phyloP scores from a whole-genome alignment of 495 filamentous ascomycete species.

The Penicillium dipodomyicola region DNA sequence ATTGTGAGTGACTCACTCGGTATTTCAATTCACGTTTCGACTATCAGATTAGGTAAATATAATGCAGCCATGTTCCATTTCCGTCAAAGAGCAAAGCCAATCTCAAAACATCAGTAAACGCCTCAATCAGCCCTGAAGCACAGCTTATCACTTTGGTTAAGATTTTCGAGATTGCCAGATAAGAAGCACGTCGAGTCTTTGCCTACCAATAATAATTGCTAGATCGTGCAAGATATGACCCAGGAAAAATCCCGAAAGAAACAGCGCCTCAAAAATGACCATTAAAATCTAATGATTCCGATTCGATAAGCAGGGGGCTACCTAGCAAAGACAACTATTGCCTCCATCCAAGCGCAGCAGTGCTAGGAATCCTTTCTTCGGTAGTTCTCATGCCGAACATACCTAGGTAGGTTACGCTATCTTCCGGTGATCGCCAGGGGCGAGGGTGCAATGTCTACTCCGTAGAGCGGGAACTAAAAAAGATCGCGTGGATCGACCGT shows the following conservation, averaged over 20 bases:
- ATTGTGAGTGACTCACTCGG: neutral
- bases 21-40: neutral
- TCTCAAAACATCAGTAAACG: neutral
- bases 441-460: neutral
- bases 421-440: slow-evolving; percentile 14
- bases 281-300: too few relatives aligned
- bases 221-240: neutral
- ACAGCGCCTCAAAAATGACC: neutral
- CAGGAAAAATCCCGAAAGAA: neutral
- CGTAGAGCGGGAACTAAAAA: slow-evolving; percentile 12
- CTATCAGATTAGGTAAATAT: neutral
- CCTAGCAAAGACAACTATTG: neutral
- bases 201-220: neutral
- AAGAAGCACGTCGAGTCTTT: neutral
- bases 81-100: neutral
- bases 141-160: neutral
- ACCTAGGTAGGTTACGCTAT: too few relatives aligned
- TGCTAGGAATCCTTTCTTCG: neutral
- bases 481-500: slow-evolving; percentile 9
- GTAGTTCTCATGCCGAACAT: neutral
- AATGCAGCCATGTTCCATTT: too few relatives aligned
- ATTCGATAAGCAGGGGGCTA: too few relatives aligned
- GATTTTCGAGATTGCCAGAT: neutral
- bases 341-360: neutral
- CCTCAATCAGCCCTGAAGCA: neutral